Conservation (phyloP, 306 rosid species). For the Neltuma alba region DNA sequence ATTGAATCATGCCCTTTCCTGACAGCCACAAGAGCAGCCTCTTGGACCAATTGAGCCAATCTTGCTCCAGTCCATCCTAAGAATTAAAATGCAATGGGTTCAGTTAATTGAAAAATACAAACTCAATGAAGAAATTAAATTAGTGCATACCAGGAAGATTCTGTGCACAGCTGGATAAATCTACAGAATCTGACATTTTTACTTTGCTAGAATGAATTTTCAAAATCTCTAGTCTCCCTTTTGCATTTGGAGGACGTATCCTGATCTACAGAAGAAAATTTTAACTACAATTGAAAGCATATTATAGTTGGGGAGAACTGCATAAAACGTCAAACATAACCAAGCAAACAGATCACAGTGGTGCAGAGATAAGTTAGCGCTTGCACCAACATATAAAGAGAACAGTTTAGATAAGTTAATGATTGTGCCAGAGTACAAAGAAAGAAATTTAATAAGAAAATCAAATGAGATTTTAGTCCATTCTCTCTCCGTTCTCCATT, state of each 20-base stretch:
- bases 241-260: slow-evolving; percentile 83
- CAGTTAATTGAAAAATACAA: slow-evolving; percentile 32
- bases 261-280: slow-evolving; percentile 63
- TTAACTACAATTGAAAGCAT: slow-evolving; percentile 32
- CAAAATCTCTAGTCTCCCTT: slow-evolving; percentile 89
- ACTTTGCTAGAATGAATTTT: slow-evolving; percentile 93
- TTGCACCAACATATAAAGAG: slow-evolving; percentile 31
- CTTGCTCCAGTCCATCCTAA: slow-evolving; percentile 97
- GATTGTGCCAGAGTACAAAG: slow-evolving; percentile 28
- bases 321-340: slow-evolving; percentile 28
- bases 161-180: slow-evolving; percentile 81
- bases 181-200: slow-evolving; percentile 89
- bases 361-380: slow-evolving; percentile 8
- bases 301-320: slow-evolving; percentile 34
- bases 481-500: slow-evolving; percentile 26
- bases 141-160: slow-evolving; percentile 79
- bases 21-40: slow-evolving; percentile 98
- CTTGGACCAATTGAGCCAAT: slow-evolving; percentile 94
- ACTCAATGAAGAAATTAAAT: neutral
- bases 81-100: slow-evolving; percentile 35
- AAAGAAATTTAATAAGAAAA: slow-evolving; percentile 27
- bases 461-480: slow-evolving; percentile 14
- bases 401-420: slow-evolving; percentile 7
- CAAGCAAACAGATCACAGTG: slow-evolving; percentile 27
- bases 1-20: slow-evolving; percentile 82